Conservation (phyloP, 1,284 basidiomycete species). For the Neolentinus lepideus region DNA sequence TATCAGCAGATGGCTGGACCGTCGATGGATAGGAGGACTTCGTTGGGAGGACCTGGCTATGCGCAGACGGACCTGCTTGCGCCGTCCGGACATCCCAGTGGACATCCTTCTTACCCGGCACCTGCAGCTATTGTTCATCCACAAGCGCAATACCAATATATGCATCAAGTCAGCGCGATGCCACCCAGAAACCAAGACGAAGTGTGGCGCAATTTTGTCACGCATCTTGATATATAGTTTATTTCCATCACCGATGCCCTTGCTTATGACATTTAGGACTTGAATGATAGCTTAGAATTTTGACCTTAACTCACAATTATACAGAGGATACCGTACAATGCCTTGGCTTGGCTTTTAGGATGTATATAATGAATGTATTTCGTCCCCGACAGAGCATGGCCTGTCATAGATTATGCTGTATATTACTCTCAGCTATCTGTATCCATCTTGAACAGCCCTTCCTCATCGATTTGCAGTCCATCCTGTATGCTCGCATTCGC, state of each 20-base stretch:
- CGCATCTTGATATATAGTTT: constrained; percentile 8
- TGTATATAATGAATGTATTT: neutral
- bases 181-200: constrained; percentile 10
- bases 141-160: neutral
- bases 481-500: constrained; percentile 31
- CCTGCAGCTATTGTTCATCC: neutral
- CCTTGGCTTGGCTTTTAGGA: neutral
- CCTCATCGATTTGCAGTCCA: constrained; percentile 32
- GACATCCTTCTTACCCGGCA: neutral
- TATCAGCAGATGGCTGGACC: neutral
- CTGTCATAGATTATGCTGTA: neutral
- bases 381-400: neutral
- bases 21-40: neutral
- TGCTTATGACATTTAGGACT: neutral
- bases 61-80: neutral
- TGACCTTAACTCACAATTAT: too few relatives aligned
- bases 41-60: neutral
- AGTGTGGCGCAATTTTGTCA: constrained; percentile 13
- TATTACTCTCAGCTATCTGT: constrained; percentile 8
- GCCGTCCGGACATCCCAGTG: neutral
- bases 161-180: neutral
- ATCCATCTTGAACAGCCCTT: constrained; percentile 56
- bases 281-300: neutral
- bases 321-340: too few relatives aligned
- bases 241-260: neutral